Conservation (phyloP, 371 early-diverging fungal species). For the Lichtheimia ornata region DNA sequence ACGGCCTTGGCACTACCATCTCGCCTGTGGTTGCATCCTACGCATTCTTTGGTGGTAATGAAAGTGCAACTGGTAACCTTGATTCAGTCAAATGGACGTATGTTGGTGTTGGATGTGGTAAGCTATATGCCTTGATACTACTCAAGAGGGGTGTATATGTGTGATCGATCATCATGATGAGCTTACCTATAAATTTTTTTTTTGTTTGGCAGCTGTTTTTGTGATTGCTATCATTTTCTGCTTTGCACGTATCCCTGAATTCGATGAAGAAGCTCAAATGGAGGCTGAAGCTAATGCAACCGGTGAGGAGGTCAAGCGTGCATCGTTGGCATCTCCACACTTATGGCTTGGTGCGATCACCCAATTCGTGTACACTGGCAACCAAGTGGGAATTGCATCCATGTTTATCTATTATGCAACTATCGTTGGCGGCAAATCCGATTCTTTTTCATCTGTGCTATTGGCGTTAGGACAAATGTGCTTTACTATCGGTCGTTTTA, state of each 20-base stretch:
- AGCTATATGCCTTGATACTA: not conserved
- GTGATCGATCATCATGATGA: not conserved
- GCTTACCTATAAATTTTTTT: not conserved
- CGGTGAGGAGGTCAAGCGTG: conserved; percentile 19
- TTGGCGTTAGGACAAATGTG: conserved; percentile 40
- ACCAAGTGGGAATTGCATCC: conserved; percentile 46
- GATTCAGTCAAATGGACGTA: conserved; percentile 51
- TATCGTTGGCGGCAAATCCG: conserved; percentile 34
- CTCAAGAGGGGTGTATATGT: not conserved
- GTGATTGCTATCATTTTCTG: conserved; percentile 39
- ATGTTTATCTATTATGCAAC: conserved; percentile 44
- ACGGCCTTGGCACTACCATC: conserved; percentile 46
- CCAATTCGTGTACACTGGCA: conserved; percentile 48
- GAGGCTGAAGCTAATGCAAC: conserved; percentile 22
- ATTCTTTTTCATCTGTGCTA: conserved; percentile 27
- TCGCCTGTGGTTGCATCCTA: conserved; percentile 50
- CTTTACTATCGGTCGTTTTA: conserved; percentile 50
- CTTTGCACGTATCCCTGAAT: conserved; percentile 45
- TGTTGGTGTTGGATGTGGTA: conserved; percentile 48
- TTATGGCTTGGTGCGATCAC: conserved; percentile 38
- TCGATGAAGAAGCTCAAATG: conserved; percentile 41
- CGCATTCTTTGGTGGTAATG: conserved; percentile 47
- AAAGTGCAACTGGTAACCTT: conserved; percentile 14
- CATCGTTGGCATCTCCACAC: conserved; percentile 42
- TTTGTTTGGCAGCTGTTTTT: conserved; percentile 28